Evolutionary conservation across 257 asterid species (phyloP).

Genomic region (Rauvolfia tetraphylla): DNA sequence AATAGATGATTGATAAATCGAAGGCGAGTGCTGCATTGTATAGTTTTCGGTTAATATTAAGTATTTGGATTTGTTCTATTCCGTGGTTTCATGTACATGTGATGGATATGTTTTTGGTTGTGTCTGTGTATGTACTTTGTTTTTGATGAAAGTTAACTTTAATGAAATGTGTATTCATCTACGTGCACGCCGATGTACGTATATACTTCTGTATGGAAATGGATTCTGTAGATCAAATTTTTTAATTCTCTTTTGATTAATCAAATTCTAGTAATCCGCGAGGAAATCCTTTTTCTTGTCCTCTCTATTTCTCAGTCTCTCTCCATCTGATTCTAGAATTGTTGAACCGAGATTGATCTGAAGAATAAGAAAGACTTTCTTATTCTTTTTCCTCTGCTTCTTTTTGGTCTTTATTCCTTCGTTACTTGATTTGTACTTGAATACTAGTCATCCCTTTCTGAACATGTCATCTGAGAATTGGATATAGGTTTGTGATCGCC

Average conservation of each 20-base stretch:
- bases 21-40: conserved; percentile 3
- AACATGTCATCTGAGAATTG: background rate
- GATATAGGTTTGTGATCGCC: background rate
- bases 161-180: no score
- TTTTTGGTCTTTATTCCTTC: background rate
- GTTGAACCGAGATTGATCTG: background rate
- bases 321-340: background rate
- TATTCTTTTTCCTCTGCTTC: no score
- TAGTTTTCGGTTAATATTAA: background rate
- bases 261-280: background rate
- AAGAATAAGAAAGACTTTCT: background rate
- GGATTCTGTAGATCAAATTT: background rate
- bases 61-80: background rate
- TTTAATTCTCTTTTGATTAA: background rate
- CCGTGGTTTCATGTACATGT: background rate
- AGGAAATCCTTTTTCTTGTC: background rate
- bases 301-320: background rate
- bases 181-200: no score
- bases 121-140: background rate
- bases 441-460: background rate
- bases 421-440: background rate
- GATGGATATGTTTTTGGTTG: background rate
- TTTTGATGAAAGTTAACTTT: background rate
- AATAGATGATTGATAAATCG: background rate
- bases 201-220: background rate